Conservation (phyloP, 1,284 basidiomycete genomes). For the Ceratobasidium sp. region DNA sequence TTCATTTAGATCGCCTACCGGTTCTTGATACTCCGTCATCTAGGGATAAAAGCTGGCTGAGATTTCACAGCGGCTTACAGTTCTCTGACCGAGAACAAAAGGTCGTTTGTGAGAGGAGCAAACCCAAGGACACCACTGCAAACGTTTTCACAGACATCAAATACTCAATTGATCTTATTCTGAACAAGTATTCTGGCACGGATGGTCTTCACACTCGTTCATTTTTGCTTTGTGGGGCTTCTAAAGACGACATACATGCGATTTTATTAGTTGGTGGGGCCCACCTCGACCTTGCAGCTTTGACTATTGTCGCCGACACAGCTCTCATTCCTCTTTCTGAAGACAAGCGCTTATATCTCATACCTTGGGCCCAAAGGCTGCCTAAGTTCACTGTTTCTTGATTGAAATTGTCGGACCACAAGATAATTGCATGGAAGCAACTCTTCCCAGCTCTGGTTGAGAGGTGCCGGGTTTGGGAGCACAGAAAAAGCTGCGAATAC, state of each 20-base stretch:
- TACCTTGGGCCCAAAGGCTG: neutral
- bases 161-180: slow-evolving; percentile 4
- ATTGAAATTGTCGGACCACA: neutral
- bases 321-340: slow-evolving; percentile 8
- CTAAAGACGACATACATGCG: neutral
- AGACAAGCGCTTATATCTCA: neutral
- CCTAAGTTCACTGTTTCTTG: neutral
- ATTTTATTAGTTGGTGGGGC: slow-evolving; percentile 10
- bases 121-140: neutral
- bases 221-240: neutral
- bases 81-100: neutral
- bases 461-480: slow-evolving; percentile 20
- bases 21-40: neutral
- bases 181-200: neutral
- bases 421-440: slow-evolving; percentile 24
- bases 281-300: slow-evolving; percentile 6
- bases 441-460: slow-evolving; percentile 24
- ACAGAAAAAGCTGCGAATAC: slow-evolving; percentile 13
- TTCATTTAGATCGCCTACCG: neutral
- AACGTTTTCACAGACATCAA: neutral
- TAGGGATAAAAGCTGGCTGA: slow-evolving; percentile 1
- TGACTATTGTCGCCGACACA: neutral
- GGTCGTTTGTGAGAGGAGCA: neutral
- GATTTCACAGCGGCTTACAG: neutral
- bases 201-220: neutral